Evolutionary conservation across 805 yeast species (phyloP), one percentile per base, ranked within the genome.

Genomic region (Nakazawaea laoshanensis): DNA sequence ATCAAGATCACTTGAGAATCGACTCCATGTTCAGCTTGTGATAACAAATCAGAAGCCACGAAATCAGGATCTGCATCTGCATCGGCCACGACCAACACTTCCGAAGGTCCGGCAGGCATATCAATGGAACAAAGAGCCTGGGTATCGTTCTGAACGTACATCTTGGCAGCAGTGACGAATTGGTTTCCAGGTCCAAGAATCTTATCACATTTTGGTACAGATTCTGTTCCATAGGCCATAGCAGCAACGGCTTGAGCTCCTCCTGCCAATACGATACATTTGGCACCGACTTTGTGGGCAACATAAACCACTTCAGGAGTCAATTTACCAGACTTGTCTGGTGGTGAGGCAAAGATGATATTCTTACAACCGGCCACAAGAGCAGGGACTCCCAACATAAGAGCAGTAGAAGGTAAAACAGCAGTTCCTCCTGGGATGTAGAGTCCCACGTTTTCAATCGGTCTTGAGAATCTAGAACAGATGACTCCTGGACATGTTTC

Each of bases 81-180:
- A 55, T 92, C 99, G 30, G 95, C 95, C 46, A 92, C 66, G n/a
- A 89, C 99, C 39, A 92, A 67, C 16, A 92, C 99, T 61, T 92
- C 99, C 33, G 95, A 83, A 19, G 99, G 99, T 7, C 99, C 99
- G 17, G 99, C 99, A 31, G 99, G 99, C 97, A 92, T 89, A 57
- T 92, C 99, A 46, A 92, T 92, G 12, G 95, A 83, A 53, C 96
- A 92, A 50, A 88, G 64, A 6, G 98, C 97, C 42, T 79, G 80
- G 1, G 96, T 83, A 52, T 92, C 98, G 50, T 92, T 94, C 48
- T 89, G 92, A 32, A 94, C 92, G 53, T 81, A 65, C 99, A 92
- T 92, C 67, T 92, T 92, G 27, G 98, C 99, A 27, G 98, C 97
- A 13, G 99, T 92, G 33, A 92, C 99, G 55, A 92, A 92, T 63